Conservation (phyloP, 1,284 basidiomycete genomes). For the Trametes sp. region DNA sequence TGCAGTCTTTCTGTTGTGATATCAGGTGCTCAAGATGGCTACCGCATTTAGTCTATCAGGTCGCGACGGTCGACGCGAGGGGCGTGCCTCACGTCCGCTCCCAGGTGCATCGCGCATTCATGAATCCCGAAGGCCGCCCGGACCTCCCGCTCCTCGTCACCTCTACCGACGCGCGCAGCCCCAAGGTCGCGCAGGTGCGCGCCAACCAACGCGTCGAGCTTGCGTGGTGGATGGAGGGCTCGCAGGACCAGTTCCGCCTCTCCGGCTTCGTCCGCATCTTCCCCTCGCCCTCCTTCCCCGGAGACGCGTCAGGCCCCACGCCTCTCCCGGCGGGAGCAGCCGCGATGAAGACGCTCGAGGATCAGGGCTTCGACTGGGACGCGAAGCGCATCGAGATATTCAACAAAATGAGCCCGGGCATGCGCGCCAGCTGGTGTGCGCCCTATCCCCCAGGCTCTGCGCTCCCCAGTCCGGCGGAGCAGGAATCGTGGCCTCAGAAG, state of each 20-base stretch:
- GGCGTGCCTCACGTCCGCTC: slow-evolving; percentile 64
- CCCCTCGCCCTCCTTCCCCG: slow-evolving; percentile 39
- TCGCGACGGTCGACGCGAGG: slow-evolving; percentile 61
- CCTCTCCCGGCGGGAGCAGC: slow-evolving; percentile 29
- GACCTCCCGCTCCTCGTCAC: slow-evolving; percentile 64
- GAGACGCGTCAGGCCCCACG: slow-evolving; percentile 13
- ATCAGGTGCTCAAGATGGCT: neutral
- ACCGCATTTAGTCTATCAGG: slow-evolving; percentile 57
- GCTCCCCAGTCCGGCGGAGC: slow-evolving; percentile 59
- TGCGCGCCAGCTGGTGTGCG: slow-evolving; percentile 72
- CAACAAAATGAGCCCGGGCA: slow-evolving; percentile 56
- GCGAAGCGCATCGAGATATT: slow-evolving; percentile 59
- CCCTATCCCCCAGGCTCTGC: slow-evolving; percentile 60
- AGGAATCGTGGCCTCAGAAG: slow-evolving; percentile 60
- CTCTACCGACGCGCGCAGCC: slow-evolving; percentile 57
- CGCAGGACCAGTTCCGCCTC: slow-evolving; percentile 67
- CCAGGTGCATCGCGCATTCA: slow-evolving; percentile 62
- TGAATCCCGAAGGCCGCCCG: slow-evolving; percentile 50
- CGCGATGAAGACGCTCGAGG: slow-evolving; percentile 48
- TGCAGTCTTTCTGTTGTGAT: neutral
- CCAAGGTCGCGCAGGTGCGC: slow-evolving; percentile 62
- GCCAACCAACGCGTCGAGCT: slow-evolving; percentile 55
- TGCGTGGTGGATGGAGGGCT: slow-evolving; percentile 65
- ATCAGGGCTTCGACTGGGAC: slow-evolving; percentile 67
- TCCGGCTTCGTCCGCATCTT: slow-evolving; percentile 56